phyloP scores from a whole-genome alignment of 2,329 filamentous ascomycete species.

The Aspergillus pseudoterreus region DNA sequence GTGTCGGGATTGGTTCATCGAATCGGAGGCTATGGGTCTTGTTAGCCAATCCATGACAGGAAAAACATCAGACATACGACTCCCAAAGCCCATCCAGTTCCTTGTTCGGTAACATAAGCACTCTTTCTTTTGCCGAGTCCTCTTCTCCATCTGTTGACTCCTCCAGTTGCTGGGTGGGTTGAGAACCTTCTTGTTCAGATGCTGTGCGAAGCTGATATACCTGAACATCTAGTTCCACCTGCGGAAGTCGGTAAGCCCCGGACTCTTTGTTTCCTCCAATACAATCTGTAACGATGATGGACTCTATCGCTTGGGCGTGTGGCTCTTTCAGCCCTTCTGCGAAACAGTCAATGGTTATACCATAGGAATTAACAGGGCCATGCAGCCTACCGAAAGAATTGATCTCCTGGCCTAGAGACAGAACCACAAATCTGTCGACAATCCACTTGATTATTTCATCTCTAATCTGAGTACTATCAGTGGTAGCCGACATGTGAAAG shows the following conservation, averaged over 20 bases:
- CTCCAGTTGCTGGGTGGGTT: conserved; percentile 17
- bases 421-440: conserved; percentile 27
- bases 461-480: conserved; percentile 24
- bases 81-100: conserved; percentile 43
- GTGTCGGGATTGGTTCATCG: conserved; percentile 39
- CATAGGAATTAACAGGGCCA: no score
- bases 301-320: conserved; percentile 27
- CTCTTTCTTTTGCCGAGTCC: conserved; percentile 28
- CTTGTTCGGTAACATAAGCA: conserved; percentile 36
- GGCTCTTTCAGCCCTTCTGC: conserved; percentile 23
- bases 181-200: conserved; percentile 19
- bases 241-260: conserved; percentile 25
- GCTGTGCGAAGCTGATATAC: conserved; percentile 35
- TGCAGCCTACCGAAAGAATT: conserved; percentile 23
- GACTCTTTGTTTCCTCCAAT: conserved; percentile 25
- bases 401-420: conserved; percentile 33
- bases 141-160: conserved; percentile 15
- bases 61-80: conserved; percentile 26
- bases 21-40: conserved; percentile 36
- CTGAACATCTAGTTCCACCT: conserved; percentile 41
- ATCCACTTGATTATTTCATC: conserved; percentile 37
- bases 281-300: conserved; percentile 38
- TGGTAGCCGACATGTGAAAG: background rate
- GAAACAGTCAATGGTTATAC: conserved; percentile 2
- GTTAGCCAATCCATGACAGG: background rate